Conservation (phyloP, 2,329 filamentous ascomycete species). For the Monilinia fructicola region DNA sequence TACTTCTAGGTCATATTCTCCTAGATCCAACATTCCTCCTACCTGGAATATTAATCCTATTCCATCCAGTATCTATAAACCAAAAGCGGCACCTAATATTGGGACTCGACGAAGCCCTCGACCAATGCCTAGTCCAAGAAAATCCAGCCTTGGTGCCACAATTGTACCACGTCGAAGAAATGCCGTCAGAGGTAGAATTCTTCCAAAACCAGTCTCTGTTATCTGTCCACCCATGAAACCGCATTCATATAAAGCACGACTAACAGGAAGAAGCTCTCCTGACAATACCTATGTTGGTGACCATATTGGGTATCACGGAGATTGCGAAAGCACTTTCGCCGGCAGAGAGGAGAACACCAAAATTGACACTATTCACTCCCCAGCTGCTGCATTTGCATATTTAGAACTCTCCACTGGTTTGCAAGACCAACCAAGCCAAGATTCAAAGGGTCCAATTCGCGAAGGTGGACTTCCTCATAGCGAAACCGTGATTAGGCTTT, state of each 20-base stretch:
- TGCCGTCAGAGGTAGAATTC: slow-evolving; percentile 13
- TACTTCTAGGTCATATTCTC: slow-evolving; percentile 3
- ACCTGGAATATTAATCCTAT: slow-evolving; percentile 7
- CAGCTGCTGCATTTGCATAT: not conserved
- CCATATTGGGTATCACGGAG: not conserved
- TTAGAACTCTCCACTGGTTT: not conserved
- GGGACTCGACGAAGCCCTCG: not conserved
- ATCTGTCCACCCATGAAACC: not conserved
- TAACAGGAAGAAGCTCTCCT: not conserved
- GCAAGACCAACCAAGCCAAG: not conserved
- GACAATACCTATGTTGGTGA: not conserved
- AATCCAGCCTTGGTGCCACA: slow-evolving; percentile 14
- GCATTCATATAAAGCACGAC: slow-evolving; percentile 4
- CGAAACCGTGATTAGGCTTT: slow-evolving; percentile 12
- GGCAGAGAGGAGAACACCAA: not conserved
- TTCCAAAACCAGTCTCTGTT: slow-evolving; percentile 8
- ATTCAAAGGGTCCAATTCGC: not conserved
- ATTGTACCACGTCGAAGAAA: slow-evolving; percentile 5
- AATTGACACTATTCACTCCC: not conserved
- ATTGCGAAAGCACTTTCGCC: not conserved
- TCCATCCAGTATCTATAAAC: slow-evolving; percentile 13
- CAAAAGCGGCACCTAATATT: not conserved
- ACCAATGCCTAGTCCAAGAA: slow-evolving; percentile 9
- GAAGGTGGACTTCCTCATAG: not conserved
- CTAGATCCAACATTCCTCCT: not conserved